A percentile compares a stretch with the other conserved stretches of the same genome.
These are phyloP conservation scores for Amanita exitialis DNA, from an alignment of 768 basidiomycete genomes.

Conservation along the genomic window DNA sequence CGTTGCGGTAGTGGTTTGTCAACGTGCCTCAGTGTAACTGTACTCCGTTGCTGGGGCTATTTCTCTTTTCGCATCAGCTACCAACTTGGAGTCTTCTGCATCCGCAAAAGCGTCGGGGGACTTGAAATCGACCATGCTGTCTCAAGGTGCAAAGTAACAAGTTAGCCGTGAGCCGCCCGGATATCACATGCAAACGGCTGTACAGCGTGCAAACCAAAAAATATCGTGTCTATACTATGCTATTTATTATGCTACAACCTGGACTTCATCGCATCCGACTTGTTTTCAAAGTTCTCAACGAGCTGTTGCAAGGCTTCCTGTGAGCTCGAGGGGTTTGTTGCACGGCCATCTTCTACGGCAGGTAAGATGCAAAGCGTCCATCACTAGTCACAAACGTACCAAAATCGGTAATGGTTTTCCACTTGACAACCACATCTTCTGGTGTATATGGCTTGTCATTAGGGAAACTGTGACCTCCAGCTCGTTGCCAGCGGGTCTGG, in stretches of 20 bases:
- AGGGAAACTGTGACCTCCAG: slow-evolving; percentile 84
- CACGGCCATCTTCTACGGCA: slow-evolving; percentile 59
- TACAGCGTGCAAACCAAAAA: not conserved
- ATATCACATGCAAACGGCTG: slow-evolving; percentile 14
- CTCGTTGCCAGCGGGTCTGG: slow-evolving; percentile 86
- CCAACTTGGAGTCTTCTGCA: slow-evolving; percentile 72
- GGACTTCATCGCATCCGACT: slow-evolving; percentile 31
- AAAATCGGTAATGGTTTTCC: slow-evolving; percentile 80
- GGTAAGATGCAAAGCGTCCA: slow-evolving; percentile 1
- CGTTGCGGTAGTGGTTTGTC: not conserved
- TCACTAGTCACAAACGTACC: slow-evolving; percentile 30
- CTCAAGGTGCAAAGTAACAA: not conserved
- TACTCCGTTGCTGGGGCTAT: slow-evolving; percentile 47
- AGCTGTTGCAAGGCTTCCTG: slow-evolving; percentile 70
- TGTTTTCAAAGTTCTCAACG: slow-evolving; percentile 43
- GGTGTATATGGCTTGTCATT: slow-evolving; percentile 64
- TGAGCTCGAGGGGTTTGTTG: slow-evolving; percentile 70
- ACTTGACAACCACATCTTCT: slow-evolving; percentile 72
- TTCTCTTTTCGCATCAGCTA: slow-evolving; percentile 71
- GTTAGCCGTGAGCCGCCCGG: not conserved
- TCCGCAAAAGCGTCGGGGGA: slow-evolving; percentile 51
- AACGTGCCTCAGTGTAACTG: slow-evolving; percentile 58
- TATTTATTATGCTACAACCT: slow-evolving; percentile 31
- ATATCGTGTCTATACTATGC: not conserved
- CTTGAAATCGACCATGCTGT: slow-evolving; percentile 28